Conservation (phyloP, 2,329 filamentous ascomycete genomes). For the Penicillium capsulatum region DNA sequence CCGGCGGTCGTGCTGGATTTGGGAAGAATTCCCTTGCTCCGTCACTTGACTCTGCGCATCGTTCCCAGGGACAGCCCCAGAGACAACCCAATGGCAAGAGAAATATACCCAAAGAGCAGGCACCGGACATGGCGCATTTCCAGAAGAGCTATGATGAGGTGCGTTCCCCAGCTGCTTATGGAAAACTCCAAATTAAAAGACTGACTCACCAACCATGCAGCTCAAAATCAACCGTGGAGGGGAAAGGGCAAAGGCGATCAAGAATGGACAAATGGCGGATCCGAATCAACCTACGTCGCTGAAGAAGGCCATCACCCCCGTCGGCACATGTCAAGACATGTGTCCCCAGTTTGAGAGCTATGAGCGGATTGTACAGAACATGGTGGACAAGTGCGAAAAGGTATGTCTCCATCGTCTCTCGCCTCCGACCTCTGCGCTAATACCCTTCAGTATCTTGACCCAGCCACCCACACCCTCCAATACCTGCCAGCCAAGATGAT, state of each 20-base stretch:
- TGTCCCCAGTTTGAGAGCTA: slow-evolving; percentile 62
- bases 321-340: slow-evolving; percentile 61
- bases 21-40: too few relatives aligned
- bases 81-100: background rate
- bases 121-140: slow-evolving; percentile 23
- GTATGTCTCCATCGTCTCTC: slow-evolving; percentile 31
- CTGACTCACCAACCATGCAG: slow-evolving; percentile 26
- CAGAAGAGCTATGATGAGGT: slow-evolving; percentile 39
- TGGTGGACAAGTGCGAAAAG: slow-evolving; percentile 59
- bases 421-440: slow-evolving; percentile 9
- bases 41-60: too few relatives aligned
- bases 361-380: slow-evolving; percentile 58
- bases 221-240: slow-evolving; percentile 49
- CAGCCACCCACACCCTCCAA: slow-evolving; percentile 31
- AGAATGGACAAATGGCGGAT: slow-evolving; percentile 53
- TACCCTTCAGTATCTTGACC: slow-evolving; percentile 31
- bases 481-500: slow-evolving; percentile 51
- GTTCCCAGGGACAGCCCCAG: too few relatives aligned
- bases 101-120: slow-evolving; percentile 23
- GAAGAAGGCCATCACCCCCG: slow-evolving; percentile 57
- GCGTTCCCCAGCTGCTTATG: slow-evolving; percentile 5
- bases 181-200: background rate
- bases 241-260: slow-evolving; percentile 51
- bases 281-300: slow-evolving; percentile 58
- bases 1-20: slow-evolving; percentile 8